phyloP scores from a whole-genome alignment of 202 grass and related monocot species.

The Zoysia matrella region DNA sequence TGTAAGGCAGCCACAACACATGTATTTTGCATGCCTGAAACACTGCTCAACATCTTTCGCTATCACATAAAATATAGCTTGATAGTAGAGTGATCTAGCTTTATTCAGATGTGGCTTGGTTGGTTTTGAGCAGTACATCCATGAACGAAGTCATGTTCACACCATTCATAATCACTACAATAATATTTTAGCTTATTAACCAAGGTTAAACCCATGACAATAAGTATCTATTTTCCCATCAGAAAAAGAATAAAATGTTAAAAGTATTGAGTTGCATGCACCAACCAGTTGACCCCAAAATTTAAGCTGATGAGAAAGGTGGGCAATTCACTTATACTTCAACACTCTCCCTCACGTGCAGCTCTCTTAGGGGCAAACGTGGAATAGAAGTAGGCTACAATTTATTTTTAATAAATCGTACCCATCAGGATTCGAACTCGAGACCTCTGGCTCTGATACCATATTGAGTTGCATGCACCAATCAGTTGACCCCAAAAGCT shows the following conservation, averaged over 20 bases:
- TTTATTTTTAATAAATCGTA: no score
- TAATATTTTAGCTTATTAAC: not conserved
- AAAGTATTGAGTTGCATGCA: no score
- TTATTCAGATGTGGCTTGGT: not conserved
- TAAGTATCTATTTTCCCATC: not conserved
- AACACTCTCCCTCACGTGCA: no score
- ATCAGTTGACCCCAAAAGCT: no score
- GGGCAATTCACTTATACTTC: no score
- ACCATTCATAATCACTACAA: not conserved
- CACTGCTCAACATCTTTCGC: not conserved
- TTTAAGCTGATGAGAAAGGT: no score
- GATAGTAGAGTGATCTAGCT: not conserved
- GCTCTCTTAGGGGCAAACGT: no score
- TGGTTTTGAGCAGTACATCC: not conserved
- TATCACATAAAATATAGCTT: conserved; percentile 1
- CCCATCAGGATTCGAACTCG: no score
- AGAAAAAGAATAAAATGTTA: not conserved
- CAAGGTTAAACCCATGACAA: not conserved
- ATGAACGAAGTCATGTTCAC: conserved; percentile 1
- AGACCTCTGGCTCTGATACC: no score
- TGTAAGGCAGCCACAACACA: not conserved
- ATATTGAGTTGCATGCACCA: no score
- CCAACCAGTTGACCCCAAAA: no score
- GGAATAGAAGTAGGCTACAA: no score
- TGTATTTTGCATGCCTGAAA: not conserved